Evolutionary conservation across 1,139 yeast genomes (phyloP), one percentile per base, ranked within the genome.

Genomic region (Saccharomycopsis phalli): DNA sequence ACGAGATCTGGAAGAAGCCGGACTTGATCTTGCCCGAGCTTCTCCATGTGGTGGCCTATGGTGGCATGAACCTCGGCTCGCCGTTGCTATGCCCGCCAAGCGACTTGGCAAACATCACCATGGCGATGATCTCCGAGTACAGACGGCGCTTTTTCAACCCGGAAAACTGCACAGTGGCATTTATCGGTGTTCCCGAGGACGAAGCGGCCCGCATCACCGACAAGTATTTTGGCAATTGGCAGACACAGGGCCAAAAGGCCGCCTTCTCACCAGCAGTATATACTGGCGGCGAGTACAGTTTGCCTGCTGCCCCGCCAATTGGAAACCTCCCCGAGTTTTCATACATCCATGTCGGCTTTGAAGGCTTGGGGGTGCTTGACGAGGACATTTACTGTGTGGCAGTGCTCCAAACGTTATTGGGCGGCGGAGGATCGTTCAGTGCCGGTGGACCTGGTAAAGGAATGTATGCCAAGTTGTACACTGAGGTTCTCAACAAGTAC

Each of bases 361-460:
- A 91, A 59, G 94, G 97, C 16, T 67, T 83, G 2, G 83, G 95
- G 0, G 77, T 88, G 34, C 72, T 77, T 41, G 79, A 82, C 55
- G 88, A 86, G 16, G 97, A 91, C 52, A 77, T 88, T 33, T 91
- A 91, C 54, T 94, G 95, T 0, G 66, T 87, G 36, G 96, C 97
- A 1, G 80, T 91, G 1, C 69, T 91, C 43, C 98, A 91, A 56
- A 87, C 91, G 47, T 66, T 91, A 23, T 66, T 91, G n/a, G 98
- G 98, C 31, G 97, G 97, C 29, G 98, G 98, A 39, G 94, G 96
- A 5, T 87, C 97, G 1, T 91, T 91, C 56, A 81, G 94, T 19
- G 97, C 99, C 8, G 99, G 99, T 50, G 99, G 99, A 0, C 99
- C 99, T n/a, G 99, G 99, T 42, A 91, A 91, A 61, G 99, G 99